Evolutionary conservation across 2,329 filamentous ascomycete genomes (phyloP).

Genomic region (Cercospora sp.): DNA sequence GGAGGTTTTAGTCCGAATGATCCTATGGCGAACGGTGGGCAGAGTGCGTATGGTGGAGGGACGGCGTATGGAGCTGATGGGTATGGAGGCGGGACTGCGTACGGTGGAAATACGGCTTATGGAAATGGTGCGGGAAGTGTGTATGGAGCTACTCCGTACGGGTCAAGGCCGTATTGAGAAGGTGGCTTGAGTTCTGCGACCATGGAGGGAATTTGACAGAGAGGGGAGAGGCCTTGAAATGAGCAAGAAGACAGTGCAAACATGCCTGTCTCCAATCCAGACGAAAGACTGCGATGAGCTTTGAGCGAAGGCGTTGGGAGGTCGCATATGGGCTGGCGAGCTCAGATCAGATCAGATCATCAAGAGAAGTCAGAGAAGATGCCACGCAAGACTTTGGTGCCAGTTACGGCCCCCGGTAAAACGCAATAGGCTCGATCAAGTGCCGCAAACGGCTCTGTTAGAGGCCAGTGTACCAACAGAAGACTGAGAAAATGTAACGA

Average conservation of each 20-base stretch:
- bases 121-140: conserved; percentile 54
- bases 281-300: not conserved
- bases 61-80: conserved; percentile 68
- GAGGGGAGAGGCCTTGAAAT: not conserved
- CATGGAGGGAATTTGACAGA: not conserved
- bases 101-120: conserved; percentile 56
- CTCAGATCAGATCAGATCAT: not conserved
- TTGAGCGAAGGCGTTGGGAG: not conserved
- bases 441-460: not conserved
- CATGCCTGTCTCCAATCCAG: not conserved
- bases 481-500: not conserved
- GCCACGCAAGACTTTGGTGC: not conserved
- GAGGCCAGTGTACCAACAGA: not conserved
- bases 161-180: conserved; percentile 20
- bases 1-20: conserved; percentile 54
- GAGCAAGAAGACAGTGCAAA: not conserved
- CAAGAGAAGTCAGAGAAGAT: not conserved
- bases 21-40: conserved; percentile 61
- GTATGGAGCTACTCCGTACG: conserved; percentile 55
- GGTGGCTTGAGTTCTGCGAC: not conserved
- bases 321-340: not conserved
- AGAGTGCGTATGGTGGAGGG: conserved; percentile 65
- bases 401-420: not conserved
- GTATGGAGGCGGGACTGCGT: conserved; percentile 50
- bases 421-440: not conserved